Conservation (phyloP, 371 early-diverging fungal species). For the Umbelopsis sp. region DNA sequence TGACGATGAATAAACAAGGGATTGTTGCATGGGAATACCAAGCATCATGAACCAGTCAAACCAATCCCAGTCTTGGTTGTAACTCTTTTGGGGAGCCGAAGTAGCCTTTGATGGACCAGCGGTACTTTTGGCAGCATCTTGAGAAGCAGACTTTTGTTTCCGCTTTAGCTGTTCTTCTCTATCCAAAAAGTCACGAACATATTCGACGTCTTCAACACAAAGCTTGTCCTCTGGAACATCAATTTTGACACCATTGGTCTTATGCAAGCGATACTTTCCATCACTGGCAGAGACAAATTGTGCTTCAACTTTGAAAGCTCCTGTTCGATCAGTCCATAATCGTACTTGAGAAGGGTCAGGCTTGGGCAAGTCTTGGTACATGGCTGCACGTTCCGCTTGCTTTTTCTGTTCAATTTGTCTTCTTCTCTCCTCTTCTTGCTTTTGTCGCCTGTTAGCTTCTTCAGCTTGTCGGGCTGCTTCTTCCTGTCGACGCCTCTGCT, state of each 20-base stretch:
- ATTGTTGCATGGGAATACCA: conserved; percentile 73
- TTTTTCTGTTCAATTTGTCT: conserved; percentile 28
- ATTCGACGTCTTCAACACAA: conserved; percentile 67
- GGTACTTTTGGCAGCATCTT: conserved; percentile 50
- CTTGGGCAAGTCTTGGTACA: conserved; percentile 15
- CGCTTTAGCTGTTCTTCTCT: not conserved
- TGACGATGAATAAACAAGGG: conserved; percentile 75
- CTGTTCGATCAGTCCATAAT: conserved; percentile 91
- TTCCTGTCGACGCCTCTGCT: conserved; percentile 21
- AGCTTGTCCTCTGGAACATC: conserved; percentile 91
- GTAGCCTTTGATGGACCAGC: conserved; percentile 65
- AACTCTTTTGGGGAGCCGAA: conserved; percentile 64
- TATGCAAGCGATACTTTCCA: conserved; percentile 87
- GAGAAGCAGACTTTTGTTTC: conserved; percentile 39
- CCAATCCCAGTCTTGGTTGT: conserved; percentile 88
- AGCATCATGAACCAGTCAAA: conserved; percentile 83
- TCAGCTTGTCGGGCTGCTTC: conserved; percentile 16
- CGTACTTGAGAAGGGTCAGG: conserved; percentile 68
- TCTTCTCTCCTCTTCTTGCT: conserved; percentile 28
- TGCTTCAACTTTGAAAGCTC: conserved; percentile 91
- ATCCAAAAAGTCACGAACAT: conserved; percentile 36
- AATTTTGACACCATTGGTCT: conserved; percentile 92
- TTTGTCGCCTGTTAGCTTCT: conserved; percentile 21
- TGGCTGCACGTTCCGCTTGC: conserved; percentile 29
- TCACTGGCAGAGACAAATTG: conserved; percentile 76